phyloP scores from a whole-genome alignment of 2,329 filamentous ascomycete genomes.

The Herpotrichia juniperi region DNA sequence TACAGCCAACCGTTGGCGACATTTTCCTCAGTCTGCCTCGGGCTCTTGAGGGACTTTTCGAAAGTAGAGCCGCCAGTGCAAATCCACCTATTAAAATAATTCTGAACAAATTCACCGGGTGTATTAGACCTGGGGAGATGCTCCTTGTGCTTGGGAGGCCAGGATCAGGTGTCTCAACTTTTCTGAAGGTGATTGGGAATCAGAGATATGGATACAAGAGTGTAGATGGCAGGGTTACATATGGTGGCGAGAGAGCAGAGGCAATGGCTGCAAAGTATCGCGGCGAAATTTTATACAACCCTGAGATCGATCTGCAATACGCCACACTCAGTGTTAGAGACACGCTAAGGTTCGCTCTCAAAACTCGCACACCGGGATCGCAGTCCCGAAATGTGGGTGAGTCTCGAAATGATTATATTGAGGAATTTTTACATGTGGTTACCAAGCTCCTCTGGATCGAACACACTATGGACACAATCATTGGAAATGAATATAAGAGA shows the following conservation, averaged over 20 bases:
- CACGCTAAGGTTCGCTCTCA: slow-evolving; percentile 76
- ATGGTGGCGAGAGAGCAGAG: slow-evolving; percentile 84
- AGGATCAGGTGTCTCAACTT: slow-evolving; percentile 73
- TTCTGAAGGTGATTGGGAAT: slow-evolving; percentile 82
- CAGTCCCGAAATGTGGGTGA: slow-evolving; percentile 53
- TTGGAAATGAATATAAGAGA: slow-evolving; percentile 75
- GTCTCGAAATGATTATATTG: too few relatives aligned
- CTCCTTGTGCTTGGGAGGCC: slow-evolving; percentile 76
- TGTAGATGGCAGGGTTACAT: slow-evolving; percentile 73
- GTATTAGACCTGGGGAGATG: too few relatives aligned
- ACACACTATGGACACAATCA: slow-evolving; percentile 69
- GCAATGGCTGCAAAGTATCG: slow-evolving; percentile 79
- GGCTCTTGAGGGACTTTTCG: too few relatives aligned
- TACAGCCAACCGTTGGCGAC: too few relatives aligned
- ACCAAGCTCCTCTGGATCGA: slow-evolving; percentile 74
- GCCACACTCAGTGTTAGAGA: slow-evolving; percentile 76
- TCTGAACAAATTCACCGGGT: too few relatives aligned
- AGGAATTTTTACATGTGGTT: too few relatives aligned
- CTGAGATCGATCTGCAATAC: slow-evolving; percentile 81
- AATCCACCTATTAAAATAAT: too few relatives aligned
- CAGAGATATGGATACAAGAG: slow-evolving; percentile 76
- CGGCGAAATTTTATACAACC: slow-evolving; percentile 84
- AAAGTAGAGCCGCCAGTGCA: too few relatives aligned
- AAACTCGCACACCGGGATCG: slow-evolving; percentile 54
- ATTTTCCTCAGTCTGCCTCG: too few relatives aligned